These are phyloP conservation scores for Camelina sativa DNA, from an alignment of 345 rosid species.

Conservation along the genomic window DNA sequence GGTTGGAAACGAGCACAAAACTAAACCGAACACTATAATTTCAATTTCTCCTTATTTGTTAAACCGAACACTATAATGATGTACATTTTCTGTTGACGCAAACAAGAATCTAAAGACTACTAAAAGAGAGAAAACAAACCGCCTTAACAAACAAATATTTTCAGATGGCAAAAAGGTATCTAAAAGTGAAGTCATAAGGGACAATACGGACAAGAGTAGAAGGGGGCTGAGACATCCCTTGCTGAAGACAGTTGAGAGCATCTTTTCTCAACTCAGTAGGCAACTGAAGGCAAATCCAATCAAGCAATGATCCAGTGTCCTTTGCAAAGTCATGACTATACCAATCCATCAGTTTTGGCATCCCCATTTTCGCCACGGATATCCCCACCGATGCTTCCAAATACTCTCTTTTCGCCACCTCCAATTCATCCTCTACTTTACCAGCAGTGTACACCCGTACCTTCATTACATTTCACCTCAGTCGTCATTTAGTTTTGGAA, in stretches of 20 bases:
- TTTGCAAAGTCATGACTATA: constrained; percentile 85
- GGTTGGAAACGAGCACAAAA: not conserved
- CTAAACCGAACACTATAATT: not conserved
- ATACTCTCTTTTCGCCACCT: constrained; percentile 75
- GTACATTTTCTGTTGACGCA: not conserved
- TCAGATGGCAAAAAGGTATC: constrained; percentile 64
- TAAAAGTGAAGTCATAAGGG: constrained; percentile 77
- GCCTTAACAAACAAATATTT: constrained; percentile 12
- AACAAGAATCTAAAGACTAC: not conserved
- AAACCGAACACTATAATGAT: too few species aligned
- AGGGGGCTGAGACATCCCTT: constrained; percentile 52
- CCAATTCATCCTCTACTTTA: constrained; percentile 67
- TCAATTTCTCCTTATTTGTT: too few species aligned
- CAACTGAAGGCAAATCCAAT: constrained; percentile 86
- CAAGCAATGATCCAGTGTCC: constrained; percentile 75
- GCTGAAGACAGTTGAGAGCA: constrained; percentile 70
- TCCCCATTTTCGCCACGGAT: constrained; percentile 57
- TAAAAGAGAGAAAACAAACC: not conserved
- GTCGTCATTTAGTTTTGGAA: not conserved
- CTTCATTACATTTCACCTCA: constrained; percentile 42
- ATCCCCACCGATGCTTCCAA: constrained; percentile 76
- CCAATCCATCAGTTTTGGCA: constrained; percentile 82
- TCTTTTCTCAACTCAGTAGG: constrained; percentile 74
- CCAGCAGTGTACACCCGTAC: constrained; percentile 74
- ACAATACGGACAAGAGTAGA: constrained; percentile 60